Evolutionary conservation across 768 basidiomycete genomes (phyloP).

Genomic region (Suillus spraguei): DNA sequence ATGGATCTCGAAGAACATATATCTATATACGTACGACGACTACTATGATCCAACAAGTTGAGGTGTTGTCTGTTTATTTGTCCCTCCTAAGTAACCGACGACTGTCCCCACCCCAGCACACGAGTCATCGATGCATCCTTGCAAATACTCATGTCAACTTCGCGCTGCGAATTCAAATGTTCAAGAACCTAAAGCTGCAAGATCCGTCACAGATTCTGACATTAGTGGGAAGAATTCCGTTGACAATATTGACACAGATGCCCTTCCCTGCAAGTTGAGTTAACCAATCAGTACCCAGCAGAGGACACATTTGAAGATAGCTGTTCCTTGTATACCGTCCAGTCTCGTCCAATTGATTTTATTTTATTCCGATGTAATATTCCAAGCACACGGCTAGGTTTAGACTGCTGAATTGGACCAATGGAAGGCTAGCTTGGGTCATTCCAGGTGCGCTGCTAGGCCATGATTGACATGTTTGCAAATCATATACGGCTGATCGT

Average conservation of each 20-base stretch:
- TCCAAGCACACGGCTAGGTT: not conserved
- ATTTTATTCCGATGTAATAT: not conserved
- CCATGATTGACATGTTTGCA: not conserved
- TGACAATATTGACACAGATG: not conserved
- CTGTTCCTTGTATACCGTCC: not conserved
- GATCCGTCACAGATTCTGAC: not conserved
- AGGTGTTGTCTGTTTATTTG: not conserved
- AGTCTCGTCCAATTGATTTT: not conserved
- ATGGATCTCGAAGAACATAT: not conserved
- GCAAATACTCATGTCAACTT: not conserved
- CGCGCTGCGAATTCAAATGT: not conserved
- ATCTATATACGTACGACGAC: not conserved
- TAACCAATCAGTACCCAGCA: not conserved
- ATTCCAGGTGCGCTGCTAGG: not conserved
- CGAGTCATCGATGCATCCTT: not conserved
- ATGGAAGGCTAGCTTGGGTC: not conserved
- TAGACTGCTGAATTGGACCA: not conserved
- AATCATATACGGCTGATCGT: not conserved
- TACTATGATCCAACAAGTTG: not conserved
- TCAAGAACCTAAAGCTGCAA: not conserved
- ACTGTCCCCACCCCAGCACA: not conserved
- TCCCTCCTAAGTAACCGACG: not conserved
- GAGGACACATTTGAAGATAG: not conserved
- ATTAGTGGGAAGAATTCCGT: not conserved
- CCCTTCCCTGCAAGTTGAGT: not conserved